Percentiles rank a stretch among this genome's conserved stretches.
phyloP scores from a whole-genome alignment of 78 protist species.

The Chrysochromulina parva region DNA sequence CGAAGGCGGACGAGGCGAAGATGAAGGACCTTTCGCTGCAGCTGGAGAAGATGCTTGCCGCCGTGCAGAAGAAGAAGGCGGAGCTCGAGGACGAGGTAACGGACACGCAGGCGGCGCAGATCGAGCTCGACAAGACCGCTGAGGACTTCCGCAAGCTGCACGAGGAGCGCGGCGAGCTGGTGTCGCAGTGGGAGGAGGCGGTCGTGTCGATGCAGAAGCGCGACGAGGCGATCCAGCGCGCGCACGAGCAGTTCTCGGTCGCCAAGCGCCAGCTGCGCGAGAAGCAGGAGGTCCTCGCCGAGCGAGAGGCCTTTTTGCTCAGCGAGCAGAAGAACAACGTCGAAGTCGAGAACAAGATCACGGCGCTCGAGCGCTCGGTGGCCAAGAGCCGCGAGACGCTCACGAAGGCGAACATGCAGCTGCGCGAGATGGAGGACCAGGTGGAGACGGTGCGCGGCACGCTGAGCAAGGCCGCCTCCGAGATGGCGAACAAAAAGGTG shows the following conservation, averaged over 20 bases:
- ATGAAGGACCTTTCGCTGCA: conserved; percentile 56
- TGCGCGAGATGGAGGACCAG: conserved; percentile 43
- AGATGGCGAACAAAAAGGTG: not conserved
- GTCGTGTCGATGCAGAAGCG: conserved; percentile 51
- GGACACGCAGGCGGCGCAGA: conserved; percentile 55
- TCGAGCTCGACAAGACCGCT: conserved; percentile 80
- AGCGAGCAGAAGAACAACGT: not conserved
- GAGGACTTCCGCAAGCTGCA: conserved; percentile 68
- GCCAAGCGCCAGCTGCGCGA: conserved; percentile 1
- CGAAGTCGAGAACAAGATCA: conserved; percentile 23
- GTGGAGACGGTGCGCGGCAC: conserved; percentile 43
- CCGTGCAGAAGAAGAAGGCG: conserved; percentile 25
- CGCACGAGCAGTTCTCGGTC: not conserved
- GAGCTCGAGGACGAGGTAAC: conserved; percentile 50
- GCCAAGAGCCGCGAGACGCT: not conserved
- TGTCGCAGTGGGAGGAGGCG: conserved; percentile 65
- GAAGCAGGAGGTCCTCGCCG: conserved; percentile 12
- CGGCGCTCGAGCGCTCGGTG: conserved; percentile 24
- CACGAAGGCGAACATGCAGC: not conserved
- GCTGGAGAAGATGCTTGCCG: conserved; percentile 54
- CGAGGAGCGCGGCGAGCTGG: conserved; percentile 60
- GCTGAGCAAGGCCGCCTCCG: conserved; percentile 37
- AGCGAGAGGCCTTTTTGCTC: not conserved
- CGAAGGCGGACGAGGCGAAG: conserved; percentile 48
- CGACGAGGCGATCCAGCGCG: conserved; percentile 43